Percentiles rank a stretch among this genome's conserved stretches.
Evolutionary conservation across 2,329 filamentous ascomycete genomes (phyloP).

Genomic region (Penicillium brasilianum): DNA sequence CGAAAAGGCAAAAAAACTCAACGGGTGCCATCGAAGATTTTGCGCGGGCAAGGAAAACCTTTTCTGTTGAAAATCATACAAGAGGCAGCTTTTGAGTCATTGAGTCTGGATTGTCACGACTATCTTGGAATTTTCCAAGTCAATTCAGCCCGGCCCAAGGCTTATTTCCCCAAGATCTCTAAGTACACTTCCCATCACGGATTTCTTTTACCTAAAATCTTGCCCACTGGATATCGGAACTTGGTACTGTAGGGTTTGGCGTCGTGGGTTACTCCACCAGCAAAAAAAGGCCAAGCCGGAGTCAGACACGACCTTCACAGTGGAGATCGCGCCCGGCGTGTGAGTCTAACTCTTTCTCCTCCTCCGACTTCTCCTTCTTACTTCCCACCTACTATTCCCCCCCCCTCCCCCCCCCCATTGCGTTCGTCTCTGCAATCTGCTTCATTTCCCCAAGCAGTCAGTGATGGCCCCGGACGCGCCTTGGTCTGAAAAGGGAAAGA

Average conservation of each 20-base stretch:
- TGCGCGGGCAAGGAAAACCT: not conserved
- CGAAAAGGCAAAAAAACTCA: not conserved
- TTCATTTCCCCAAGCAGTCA: slow-evolving; percentile 11
- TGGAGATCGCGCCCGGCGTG: not conserved
- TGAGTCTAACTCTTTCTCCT: slow-evolving; percentile 7
- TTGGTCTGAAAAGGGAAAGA: slow-evolving; percentile 32
- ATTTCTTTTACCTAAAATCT: slow-evolving; percentile 5
- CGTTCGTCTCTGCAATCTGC: not conserved
- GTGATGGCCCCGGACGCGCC: slow-evolving; percentile 34
- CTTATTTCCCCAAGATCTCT: slow-evolving; percentile 6
- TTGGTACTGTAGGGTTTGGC: not conserved
- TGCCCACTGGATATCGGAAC: not conserved
- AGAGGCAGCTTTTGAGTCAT: not conserved
- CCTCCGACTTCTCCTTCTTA: slow-evolving; percentile 6
- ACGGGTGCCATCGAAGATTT: slow-evolving; percentile 7
- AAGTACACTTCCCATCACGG: not conserved
- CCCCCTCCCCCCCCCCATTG: not conserved
- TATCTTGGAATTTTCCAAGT: not conserved
- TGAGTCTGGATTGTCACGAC: not conserved
- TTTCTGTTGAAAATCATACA: not conserved
- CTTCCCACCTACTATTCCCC: not conserved
- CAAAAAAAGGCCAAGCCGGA: not conserved
- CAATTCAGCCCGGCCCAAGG: not conserved
- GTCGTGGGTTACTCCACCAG: not conserved
- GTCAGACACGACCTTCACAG: not conserved